Evolutionary conservation across 208 protist genomes (phyloP).

Genomic region (Trypanosoma congolense): DNA sequence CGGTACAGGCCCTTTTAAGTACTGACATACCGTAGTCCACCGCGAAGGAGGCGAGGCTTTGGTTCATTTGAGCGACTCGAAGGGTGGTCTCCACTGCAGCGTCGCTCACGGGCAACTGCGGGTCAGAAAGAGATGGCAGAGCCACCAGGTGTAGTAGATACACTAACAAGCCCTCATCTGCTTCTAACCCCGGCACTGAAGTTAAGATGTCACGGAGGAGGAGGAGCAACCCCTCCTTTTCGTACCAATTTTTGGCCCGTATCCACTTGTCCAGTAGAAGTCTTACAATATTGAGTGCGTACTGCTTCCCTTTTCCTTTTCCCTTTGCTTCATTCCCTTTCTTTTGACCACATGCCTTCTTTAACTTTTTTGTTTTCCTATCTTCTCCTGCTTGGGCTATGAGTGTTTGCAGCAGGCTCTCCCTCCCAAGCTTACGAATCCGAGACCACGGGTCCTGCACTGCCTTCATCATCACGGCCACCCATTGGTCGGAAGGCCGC

Average conservation of each 20-base stretch:
- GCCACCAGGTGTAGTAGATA: conserved; percentile 17
- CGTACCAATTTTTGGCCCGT: conserved; percentile 18
- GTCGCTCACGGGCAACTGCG: conserved; percentile 58
- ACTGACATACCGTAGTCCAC: conserved; percentile 15
- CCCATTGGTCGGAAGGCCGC: conserved; percentile 18
- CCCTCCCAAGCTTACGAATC: conserved; percentile 26
- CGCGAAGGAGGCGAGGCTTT: conserved; percentile 24
- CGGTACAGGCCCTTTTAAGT: conserved; percentile 9
- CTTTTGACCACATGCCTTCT: no score
- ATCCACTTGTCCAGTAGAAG: conserved; percentile 15
- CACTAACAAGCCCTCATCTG: conserved; percentile 3
- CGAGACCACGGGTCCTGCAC: conserved; percentile 71
- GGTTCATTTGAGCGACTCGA: background rate
- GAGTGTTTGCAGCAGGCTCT: conserved; percentile 3
- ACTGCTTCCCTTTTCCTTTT: no score
- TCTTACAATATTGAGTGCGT: no score
- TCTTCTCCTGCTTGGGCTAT: background rate
- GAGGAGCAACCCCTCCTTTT: conserved; percentile 22
- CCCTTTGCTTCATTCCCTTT: no score
- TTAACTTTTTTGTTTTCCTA: no score
- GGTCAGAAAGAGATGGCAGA: conserved; percentile 43
- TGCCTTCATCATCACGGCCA: conserved; percentile 47
- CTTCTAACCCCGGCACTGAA: background rate
- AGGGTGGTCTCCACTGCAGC: conserved; percentile 30
- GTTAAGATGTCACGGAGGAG: conserved; percentile 8